These are phyloP conservation scores for Alternaria consortialis DNA, from an alignment of 2,329 filamentous ascomycete genomes.

Conservation along the genomic window DNA sequence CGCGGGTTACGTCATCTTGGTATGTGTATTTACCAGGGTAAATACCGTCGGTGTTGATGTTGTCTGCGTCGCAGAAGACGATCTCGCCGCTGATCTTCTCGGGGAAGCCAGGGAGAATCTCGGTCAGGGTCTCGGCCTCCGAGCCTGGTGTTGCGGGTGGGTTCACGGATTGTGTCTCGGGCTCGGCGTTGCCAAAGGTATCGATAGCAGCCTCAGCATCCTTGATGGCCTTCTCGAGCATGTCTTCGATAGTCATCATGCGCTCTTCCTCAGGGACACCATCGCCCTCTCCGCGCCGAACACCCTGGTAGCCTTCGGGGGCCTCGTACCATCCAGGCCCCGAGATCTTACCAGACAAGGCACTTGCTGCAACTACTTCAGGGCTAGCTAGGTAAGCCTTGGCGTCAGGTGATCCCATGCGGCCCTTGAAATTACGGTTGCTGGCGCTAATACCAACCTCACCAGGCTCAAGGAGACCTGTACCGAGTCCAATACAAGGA, in stretches of 20 bases:
- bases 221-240: conserved; percentile 74
- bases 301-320: conserved; percentile 73
- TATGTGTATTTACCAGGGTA: conserved; percentile 95
- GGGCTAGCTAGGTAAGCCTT: conserved; percentile 88
- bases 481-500: conserved; percentile 85
- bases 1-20: conserved; percentile 78
- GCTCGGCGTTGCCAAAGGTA: conserved; percentile 50
- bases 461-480: conserved; percentile 80
- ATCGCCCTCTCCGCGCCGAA: conserved; percentile 75
- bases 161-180: conserved; percentile 43
- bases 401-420: conserved; percentile 83
- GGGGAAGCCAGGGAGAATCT: conserved; percentile 86
- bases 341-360: conserved; percentile 74
- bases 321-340: conserved; percentile 82
- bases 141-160: conserved; percentile 40
- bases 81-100: conserved; percentile 86
- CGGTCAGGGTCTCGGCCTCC: conserved; percentile 61
- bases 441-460: conserved; percentile 85
- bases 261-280: conserved; percentile 70
- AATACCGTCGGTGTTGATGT: conserved; percentile 91
- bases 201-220: conserved; percentile 72
- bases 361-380: conserved; percentile 91
- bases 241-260: conserved; percentile 72
- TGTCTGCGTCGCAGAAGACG: conserved; percentile 84
- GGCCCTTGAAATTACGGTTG: conserved; percentile 91